Evolutionary conservation across 768 basidiomycete species (phyloP).

Genomic region (Holtermannia corniformis): DNA sequence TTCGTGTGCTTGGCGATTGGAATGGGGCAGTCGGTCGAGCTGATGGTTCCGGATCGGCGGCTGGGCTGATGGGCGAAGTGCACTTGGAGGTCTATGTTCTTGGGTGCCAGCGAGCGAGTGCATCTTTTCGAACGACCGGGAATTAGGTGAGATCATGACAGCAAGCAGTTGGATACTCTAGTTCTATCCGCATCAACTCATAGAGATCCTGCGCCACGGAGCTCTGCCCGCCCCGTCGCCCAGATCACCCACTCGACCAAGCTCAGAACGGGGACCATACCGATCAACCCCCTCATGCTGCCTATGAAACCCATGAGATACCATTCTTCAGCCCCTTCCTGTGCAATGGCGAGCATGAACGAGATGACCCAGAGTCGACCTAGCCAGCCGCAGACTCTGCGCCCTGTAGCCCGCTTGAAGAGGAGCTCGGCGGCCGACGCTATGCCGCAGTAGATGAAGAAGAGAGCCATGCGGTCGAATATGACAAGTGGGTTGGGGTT

Average conservation of each 20-base stretch:
- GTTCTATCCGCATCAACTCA: not conserved
- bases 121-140: too few relatives aligned
- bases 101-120: too few relatives aligned
- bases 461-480: not conserved
- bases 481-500: not conserved
- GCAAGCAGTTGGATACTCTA: too few relatives aligned
- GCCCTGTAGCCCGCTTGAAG: not conserved
- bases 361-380: not conserved
- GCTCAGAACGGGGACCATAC: not conserved
- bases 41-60: too few relatives aligned
- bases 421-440: not conserved
- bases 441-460: not conserved
- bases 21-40: too few relatives aligned
- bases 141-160: too few relatives aligned
- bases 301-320: not conserved
- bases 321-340: not conserved
- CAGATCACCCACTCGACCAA: not conserved
- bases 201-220: not conserved
- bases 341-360: not conserved
- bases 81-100: too few relatives aligned
- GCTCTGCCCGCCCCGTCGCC: not conserved
- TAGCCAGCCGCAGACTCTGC: not conserved
- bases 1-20: too few relatives aligned
- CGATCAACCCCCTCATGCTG: not conserved
- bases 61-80: too few relatives aligned